These are phyloP conservation scores for Tetrahymena malaccensis DNA, from an alignment of 73 alveolate genomes.

Conservation along the genomic window DNA sequence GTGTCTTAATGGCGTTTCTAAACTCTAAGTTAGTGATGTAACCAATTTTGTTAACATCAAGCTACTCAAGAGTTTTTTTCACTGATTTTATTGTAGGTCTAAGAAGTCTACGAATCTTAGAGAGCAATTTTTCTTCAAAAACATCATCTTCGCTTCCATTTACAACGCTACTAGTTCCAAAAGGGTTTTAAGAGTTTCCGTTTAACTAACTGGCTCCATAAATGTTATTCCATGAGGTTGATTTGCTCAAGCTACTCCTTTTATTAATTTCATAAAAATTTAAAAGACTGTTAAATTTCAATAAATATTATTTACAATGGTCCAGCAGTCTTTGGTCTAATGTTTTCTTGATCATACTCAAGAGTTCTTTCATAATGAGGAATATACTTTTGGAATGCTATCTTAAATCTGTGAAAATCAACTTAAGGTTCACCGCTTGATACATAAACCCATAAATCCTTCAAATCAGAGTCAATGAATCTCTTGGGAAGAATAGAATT, in stretches of 20 bases:
- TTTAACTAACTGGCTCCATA: slow-evolving; percentile 8
- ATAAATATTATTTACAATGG: not conserved
- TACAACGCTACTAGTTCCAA: not conserved
- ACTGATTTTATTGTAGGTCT: slow-evolving; percentile 40
- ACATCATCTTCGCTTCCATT: slow-evolving; percentile 27
- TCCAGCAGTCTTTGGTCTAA: not conserved
- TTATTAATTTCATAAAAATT: not conserved
- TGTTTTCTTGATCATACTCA: not conserved
- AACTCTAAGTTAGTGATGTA: slow-evolving; percentile 57
- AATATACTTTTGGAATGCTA: slow-evolving; percentile 1
- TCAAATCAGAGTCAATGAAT: slow-evolving; percentile 44
- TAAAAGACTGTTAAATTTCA: not conserved
- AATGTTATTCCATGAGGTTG: not conserved
- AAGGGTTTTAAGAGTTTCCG: not conserved
- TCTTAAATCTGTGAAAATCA: not conserved
- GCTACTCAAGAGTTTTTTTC: slow-evolving; percentile 45
- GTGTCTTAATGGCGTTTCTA: slow-evolving; percentile 73
- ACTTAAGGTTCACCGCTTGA: slow-evolving; percentile 30
- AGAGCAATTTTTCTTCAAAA: slow-evolving; percentile 13
- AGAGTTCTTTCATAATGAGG: slow-evolving; percentile 7
- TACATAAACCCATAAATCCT: slow-evolving; percentile 44
- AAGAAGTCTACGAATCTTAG: slow-evolving; percentile 46
- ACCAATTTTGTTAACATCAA: slow-evolving; percentile 69
- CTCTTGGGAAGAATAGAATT: slow-evolving; percentile 50
- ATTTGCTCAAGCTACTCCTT: not conserved